Evolutionary conservation across 345 rosid genomes (phyloP), one percentile per base, ranked within the genome.

Genomic region (Clarkia xantiana): DNA sequence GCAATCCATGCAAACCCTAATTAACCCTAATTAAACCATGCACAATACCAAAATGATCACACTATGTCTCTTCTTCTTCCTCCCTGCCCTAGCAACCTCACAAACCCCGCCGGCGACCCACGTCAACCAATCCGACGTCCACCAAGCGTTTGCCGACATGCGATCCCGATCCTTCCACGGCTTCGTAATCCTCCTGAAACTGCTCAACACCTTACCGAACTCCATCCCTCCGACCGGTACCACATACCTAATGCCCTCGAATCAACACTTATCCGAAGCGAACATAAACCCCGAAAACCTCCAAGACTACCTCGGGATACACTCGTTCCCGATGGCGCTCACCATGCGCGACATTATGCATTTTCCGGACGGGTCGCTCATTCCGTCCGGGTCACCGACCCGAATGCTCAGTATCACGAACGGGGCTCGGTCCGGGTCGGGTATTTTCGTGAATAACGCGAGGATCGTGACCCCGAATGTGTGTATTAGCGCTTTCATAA

Each of bases 141-240:
- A 58, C 57, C 1, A 61, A 4, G 75, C 76, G 52, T 56, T 66
- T 19, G 53, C 59, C 23, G 55, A 66, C 55, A 76, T 61, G 79
- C 60, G 72, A 53, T 45, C 54, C 3, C 44, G 49, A 53, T 66
- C 71, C 22, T 73, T 65, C 65, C 65, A 65, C 6, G 79, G 67
- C 13, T 73, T 70, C 14, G 76, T 65, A 42, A 65, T 70, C 47
- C 70, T 73, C 52, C 82, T 73, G 7, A 61, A 66, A 62, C 55
- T 67, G 22, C 52, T 76, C 0, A 49, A 16, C 13, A 9, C 63
- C 11, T 34, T 49, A 14, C 46, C 60, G 6, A 4, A 58, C 23
- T 22, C 54, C 0, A 17, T 65, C 2, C 64, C 6, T 5, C 49
- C 45, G 22, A 53, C 62, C 2, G 65, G 62, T 6, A 43, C 53